Percentiles rank a stretch among this genome's conserved stretches.
phyloP scores from a whole-genome alignment of 306 rosid genomes.

The Sechiopsis laciniata region DNA sequence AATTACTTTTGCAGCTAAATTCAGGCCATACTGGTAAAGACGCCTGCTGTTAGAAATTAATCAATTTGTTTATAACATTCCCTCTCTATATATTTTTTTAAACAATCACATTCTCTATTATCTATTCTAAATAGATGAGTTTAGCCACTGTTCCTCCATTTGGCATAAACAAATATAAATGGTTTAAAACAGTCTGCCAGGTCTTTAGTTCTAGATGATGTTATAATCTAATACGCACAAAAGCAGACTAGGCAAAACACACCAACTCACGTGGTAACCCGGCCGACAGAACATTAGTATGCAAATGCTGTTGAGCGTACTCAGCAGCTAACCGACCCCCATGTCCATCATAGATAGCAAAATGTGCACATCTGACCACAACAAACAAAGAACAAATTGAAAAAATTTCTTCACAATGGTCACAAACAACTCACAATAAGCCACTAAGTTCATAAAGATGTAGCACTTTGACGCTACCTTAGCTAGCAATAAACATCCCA shows the following conservation, averaged over 20 bases:
- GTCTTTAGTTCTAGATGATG: slow-evolving; percentile 18
- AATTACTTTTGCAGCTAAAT: neutral
- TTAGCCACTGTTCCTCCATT: neutral
- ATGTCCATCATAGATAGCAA: slow-evolving; percentile 85
- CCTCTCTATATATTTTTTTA: too few species aligned
- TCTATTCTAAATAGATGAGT: neutral
- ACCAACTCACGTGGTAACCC: slow-evolving; percentile 99
- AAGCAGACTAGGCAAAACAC: slow-evolving; percentile 77
- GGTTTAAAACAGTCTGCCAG: slow-evolving; percentile 10
- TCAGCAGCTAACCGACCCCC: slow-evolving; percentile 93
- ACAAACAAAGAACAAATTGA: slow-evolving; percentile 18
- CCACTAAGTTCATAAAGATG: neutral
- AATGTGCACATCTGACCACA: slow-evolving; percentile 61
- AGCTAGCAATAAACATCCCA: neutral
- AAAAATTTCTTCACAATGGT: neutral
- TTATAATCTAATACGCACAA: slow-evolving; percentile 27
- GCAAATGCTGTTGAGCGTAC: slow-evolving; percentile 70
- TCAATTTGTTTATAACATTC: neutral
- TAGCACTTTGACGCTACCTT: neutral
- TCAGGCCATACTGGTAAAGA: slow-evolving; percentile 3
- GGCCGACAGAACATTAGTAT: slow-evolving; percentile 60
- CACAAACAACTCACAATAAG: neutral
- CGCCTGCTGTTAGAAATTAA: neutral
- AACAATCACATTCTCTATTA: neutral
- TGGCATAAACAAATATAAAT: neutral